phyloP scores from a whole-genome alignment of 306 rosid genomes.

The Sicyos baderoa region DNA sequence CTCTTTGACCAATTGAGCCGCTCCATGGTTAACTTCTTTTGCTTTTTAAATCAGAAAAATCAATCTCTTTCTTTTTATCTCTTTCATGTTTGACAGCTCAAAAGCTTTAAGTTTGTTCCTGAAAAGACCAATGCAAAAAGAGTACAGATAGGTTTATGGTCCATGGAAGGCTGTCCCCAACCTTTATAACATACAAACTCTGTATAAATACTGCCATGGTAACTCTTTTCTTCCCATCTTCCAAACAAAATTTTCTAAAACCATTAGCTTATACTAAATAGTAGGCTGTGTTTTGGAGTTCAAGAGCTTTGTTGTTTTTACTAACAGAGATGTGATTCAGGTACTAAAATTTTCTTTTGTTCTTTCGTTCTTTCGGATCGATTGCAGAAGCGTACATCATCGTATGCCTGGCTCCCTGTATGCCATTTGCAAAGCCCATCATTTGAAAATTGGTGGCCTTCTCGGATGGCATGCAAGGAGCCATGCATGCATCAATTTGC shows the following conservation, averaged over 20 bases:
- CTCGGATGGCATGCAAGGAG: constrained; percentile 33
- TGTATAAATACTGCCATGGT: not conserved
- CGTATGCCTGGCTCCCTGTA: constrained; percentile 39
- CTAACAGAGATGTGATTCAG: constrained; percentile 10
- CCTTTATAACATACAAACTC: not conserved
- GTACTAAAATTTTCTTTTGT: not conserved
- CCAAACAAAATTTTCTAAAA: constrained; percentile 17
- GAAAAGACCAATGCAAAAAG: constrained; percentile 1
- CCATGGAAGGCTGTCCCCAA: not conserved
- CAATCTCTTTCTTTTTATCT: not conserved
- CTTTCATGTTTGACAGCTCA: constrained; percentile 24
- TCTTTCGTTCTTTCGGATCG: not conserved
- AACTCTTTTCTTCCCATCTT: constrained; percentile 8
- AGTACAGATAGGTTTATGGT: not conserved
- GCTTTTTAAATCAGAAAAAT: constrained; percentile 32
- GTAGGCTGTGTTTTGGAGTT: not conserved
- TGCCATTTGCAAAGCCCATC: constrained; percentile 32
- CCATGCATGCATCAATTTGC: constrained; percentile 25
- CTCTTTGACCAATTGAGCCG: too few relatives aligned
- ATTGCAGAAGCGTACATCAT: constrained; percentile 1
- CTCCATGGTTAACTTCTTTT: too few relatives aligned
- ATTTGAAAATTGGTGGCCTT: constrained; percentile 23
- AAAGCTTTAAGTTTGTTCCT: constrained; percentile 22
- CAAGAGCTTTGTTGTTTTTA: not conserved
- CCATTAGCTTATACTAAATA: not conserved